Evolutionary conservation across 805 yeast species (phyloP).

Genomic region (Lipomyces sp.): DNA sequence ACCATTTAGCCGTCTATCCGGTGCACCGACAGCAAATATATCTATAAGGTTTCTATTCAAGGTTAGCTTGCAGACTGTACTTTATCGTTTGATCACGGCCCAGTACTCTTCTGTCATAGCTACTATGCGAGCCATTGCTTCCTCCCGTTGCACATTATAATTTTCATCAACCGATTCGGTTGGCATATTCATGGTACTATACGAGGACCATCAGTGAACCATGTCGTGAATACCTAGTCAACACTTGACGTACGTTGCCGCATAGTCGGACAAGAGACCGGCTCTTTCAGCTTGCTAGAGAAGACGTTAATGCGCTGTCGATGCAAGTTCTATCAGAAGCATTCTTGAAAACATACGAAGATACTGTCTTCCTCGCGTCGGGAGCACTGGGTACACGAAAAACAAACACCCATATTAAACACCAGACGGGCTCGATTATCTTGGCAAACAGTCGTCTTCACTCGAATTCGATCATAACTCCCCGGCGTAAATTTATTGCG

Average conservation of each 20-base stretch:
- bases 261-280: constrained; percentile 34
- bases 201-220: background rate
- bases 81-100: background rate
- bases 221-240: background rate
- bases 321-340: background rate
- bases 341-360: constrained; percentile 24
- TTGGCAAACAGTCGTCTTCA: too few relatives aligned
- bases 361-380: constrained; percentile 28
- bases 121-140: constrained; percentile 34
- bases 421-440: background rate
- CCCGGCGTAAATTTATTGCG: background rate
- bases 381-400: constrained; percentile 33
- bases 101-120: constrained; percentile 35
- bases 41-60: constrained; percentile 34
- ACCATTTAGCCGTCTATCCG: constrained; percentile 28
- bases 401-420: constrained; percentile 32
- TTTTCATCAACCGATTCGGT: constrained; percentile 12
- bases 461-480: too few relatives aligned
- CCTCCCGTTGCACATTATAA: constrained; percentile 23
- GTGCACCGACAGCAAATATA: constrained; percentile 36
- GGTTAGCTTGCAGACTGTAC: background rate
- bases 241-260: constrained; percentile 29
- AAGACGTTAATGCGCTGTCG: too few relatives aligned
- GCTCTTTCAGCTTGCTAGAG: constrained; percentile 31
- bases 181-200: constrained; percentile 29